Base-by-base conservation (phyloP, 2,329 filamentous ascomycete genomes). In the Sporothrix dimorphospora region DNA sequence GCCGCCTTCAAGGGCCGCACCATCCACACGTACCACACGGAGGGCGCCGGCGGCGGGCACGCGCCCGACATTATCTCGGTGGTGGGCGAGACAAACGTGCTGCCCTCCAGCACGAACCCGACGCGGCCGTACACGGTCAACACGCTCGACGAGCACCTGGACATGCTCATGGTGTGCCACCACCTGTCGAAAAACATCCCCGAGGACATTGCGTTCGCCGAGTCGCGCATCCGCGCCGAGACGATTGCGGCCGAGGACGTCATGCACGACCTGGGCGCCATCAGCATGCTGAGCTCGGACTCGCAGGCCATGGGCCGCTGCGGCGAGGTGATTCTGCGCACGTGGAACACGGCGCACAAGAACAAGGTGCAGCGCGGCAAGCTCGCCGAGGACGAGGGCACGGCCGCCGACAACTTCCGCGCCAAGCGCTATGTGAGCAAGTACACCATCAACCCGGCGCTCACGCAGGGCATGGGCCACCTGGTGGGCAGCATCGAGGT, bases 81-180 rank as follows among this genome's bases (percentile, higher is more conserved):
- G 0, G 95, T 98, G 12, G 94, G 97, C 81, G 91, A 94, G 78
- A 82, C 88, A 65, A 96, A 98, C 79, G 94, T 98, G 1, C 87
- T 98, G 0, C 95, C 95, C 0, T 94, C 91, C 5, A 95, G 91
- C 63, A 98, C 95, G 0, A 98, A 97, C 80, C 95, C 95, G 0
- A 98, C 95, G 1, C 87, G 94, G 1, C 95, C 95, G 0, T 98
- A 90, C 81, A 98, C 95, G 1, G 86, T 87, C 75, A 98, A 98
- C 83, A 98, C 95, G 0, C 87, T 98, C 0, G 95, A 98, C 79
- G 95, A 98, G 82, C 95, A 98, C 82, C 88, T 98, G 16, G 95
- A 98, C 83, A 98, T 98, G 95, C 85, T 98, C 63, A 98, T 98
- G 95, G 94, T 97, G 49, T 98, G 95, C 84, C 95, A 98, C 81